Percentiles rank a stretch among this genome's conserved stretches.
Evolutionary conservation across 108 stramenopile genomes (phyloP).

Genomic region (Aureococcus anophagefferens): DNA sequence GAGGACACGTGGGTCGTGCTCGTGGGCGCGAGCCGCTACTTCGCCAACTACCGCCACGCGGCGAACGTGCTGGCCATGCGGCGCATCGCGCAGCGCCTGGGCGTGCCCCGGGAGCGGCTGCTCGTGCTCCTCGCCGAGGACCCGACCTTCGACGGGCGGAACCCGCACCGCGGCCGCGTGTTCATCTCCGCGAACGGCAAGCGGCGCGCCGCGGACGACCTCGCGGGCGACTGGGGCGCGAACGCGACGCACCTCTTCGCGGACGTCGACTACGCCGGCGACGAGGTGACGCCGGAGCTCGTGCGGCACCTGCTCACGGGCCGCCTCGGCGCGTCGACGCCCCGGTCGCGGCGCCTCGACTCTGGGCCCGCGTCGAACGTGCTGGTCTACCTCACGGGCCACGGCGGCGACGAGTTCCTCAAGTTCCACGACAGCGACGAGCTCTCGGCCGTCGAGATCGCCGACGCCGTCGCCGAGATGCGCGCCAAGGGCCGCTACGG

Average conservation of each 20-base stretch:
- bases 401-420: slow-evolving; percentile 91
- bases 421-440: slow-evolving; percentile 95
- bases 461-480: slow-evolving; percentile 58
- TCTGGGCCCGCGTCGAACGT: slow-evolving; percentile 33
- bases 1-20: slow-evolving; percentile 29
- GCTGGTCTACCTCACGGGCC: slow-evolving; percentile 81
- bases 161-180: background rate
- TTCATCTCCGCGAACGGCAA: background rate
- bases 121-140: slow-evolving; percentile 82
- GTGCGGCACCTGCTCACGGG: slow-evolving; percentile 23
- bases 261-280: slow-evolving; percentile 78
- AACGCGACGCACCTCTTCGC: no score
- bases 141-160: slow-evolving; percentile 56
- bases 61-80: slow-evolving; percentile 71
- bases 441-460: slow-evolving; percentile 63
- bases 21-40: slow-evolving; percentile 73
- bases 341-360: slow-evolving; percentile 9
- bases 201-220: background rate
- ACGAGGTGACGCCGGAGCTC: slow-evolving; percentile 78
- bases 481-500: slow-evolving; percentile 45
- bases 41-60: slow-evolving; percentile 86
- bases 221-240: background rate
- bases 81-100: slow-evolving; percentile 37
- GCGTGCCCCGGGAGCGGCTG: slow-evolving; percentile 70
- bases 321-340: slow-evolving; percentile 6